Percentiles rank a stretch among this genome's conserved stretches.
Conservation (phyloP, 352 stramenopile species). For the Stramenopiles sp. region DNA sequence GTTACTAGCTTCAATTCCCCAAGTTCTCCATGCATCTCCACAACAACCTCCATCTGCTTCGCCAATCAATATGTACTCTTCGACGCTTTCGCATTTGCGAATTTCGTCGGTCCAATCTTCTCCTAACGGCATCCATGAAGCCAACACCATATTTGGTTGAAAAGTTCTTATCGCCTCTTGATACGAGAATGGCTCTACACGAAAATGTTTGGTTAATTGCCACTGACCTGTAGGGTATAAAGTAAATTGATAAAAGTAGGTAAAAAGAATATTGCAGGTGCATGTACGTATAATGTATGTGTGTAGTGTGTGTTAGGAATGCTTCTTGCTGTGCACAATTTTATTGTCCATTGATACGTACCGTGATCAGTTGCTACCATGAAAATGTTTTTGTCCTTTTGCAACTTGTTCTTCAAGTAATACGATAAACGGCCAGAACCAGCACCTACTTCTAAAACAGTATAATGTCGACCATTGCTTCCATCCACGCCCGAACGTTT, state of each 20-base stretch:
- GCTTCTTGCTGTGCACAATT: too few relatives aligned
- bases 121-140: conserved; percentile 43
- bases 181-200: conserved; percentile 31
- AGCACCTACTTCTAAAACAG: conserved; percentile 41
- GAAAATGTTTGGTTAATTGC: conserved; percentile 28
- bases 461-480: conserved; percentile 19
- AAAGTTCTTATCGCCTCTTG: conserved; percentile 33
- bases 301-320: too few relatives aligned
- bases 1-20: too few relatives aligned
- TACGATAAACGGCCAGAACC: conserved; percentile 37
- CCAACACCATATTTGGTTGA: conserved; percentile 33
- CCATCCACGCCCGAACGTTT: neutral
- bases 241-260: too few relatives aligned
- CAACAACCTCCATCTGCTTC: conserved; percentile 41
- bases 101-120: conserved; percentile 40
- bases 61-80: conserved; percentile 51
- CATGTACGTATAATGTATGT: too few relatives aligned
- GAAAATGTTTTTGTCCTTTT: conserved; percentile 17
- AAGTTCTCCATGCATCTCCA: conserved; percentile 41
- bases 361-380: conserved; percentile 40
- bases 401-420: conserved; percentile 28
- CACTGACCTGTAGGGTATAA: too few relatives aligned
- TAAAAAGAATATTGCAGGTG: too few relatives aligned
- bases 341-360: too few relatives aligned
- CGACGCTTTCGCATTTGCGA: conserved; percentile 24